Percentiles rank a stretch among this genome's conserved stretches.
phyloP scores from a whole-genome alignment of 1,139 yeast species.

The Yamadazyma aaseri region DNA sequence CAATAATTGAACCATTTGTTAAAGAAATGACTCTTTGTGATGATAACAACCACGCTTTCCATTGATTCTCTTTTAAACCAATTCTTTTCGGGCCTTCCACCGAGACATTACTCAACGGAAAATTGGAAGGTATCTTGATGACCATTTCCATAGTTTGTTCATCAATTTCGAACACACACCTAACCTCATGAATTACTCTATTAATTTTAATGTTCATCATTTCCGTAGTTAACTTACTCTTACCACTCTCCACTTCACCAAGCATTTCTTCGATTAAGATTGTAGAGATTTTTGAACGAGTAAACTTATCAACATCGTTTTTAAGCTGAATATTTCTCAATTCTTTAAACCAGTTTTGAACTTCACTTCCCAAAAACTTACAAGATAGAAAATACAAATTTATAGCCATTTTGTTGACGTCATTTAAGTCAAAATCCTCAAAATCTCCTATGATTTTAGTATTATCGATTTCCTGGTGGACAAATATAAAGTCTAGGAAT shows the following conservation, averaged over 20 bases:
- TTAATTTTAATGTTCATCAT: constrained; percentile 60
- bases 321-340: constrained; percentile 59
- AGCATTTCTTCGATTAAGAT: constrained; percentile 59
- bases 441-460: constrained; percentile 12
- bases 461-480: constrained; percentile 46
- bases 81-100: constrained; percentile 79
- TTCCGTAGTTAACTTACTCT: constrained; percentile 40
- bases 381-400: constrained; percentile 60
- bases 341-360: constrained; percentile 70
- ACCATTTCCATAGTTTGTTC: constrained; percentile 85
- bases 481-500: constrained; percentile 51
- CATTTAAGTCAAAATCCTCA: constrained; percentile 18
- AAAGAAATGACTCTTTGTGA: constrained; percentile 78
- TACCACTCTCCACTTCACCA: constrained; percentile 44
- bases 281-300: constrained; percentile 63
- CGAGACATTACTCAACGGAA: constrained; percentile 69
- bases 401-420: constrained; percentile 36
- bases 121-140: constrained; percentile 66
- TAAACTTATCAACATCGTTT: constrained; percentile 59
- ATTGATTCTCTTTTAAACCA: constrained; percentile 89
- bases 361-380: constrained; percentile 61
- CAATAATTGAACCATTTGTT: constrained; percentile 76
- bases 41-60: constrained; percentile 95
- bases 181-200: constrained; percentile 64
- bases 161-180: constrained; percentile 75